Conservation (phyloP, 768 basidiomycete species). For the Boletus rubropictus region DNA sequence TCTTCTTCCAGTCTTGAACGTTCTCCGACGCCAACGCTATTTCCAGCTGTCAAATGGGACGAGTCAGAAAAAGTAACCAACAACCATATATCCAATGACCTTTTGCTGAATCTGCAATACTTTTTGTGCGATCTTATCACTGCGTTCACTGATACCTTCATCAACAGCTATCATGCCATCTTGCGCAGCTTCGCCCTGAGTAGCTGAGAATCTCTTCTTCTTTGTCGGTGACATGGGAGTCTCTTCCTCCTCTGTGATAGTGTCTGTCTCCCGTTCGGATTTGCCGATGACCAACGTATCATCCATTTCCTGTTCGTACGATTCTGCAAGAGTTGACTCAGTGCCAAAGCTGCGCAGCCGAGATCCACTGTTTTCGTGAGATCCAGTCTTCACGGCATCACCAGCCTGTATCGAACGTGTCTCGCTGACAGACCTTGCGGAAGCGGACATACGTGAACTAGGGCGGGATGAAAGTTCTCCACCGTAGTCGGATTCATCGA, state of each 20-base stretch:
- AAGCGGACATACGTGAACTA: conserved; percentile 56
- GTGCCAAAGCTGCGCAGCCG: conserved; percentile 69
- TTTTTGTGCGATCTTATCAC: conserved; percentile 83
- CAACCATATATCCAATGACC: conserved; percentile 41
- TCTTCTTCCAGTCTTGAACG: conserved; percentile 30
- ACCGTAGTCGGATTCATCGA: conserved; percentile 67
- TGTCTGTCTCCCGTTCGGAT: conserved; percentile 43
- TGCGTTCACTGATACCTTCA: conserved; percentile 76
- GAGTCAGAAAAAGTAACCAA: conserved; percentile 3
- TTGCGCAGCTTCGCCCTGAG: conserved; percentile 55
- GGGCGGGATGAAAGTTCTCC: conserved; percentile 54
- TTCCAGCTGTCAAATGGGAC: conserved; percentile 51
- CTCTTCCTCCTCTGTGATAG: conserved; percentile 57
- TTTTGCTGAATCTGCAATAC: conserved; percentile 88
- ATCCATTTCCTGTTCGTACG: conserved; percentile 45
- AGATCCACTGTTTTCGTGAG: conserved; percentile 22
- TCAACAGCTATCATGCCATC: conserved; percentile 86
- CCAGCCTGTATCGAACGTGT: conserved; percentile 56
- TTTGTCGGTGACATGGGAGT: conserved; percentile 37
- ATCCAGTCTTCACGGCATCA: conserved; percentile 46
- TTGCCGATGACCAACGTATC: conserved; percentile 33
- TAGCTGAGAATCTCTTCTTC: conserved; percentile 78
- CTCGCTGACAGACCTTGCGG: conserved; percentile 39
- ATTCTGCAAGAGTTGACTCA: conserved; percentile 74
- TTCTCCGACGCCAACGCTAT: conserved; percentile 62